These are phyloP conservation scores for Haberlea rhodopensis DNA, from an alignment of 257 asterid genomes.

Conservation along the genomic window DNA sequence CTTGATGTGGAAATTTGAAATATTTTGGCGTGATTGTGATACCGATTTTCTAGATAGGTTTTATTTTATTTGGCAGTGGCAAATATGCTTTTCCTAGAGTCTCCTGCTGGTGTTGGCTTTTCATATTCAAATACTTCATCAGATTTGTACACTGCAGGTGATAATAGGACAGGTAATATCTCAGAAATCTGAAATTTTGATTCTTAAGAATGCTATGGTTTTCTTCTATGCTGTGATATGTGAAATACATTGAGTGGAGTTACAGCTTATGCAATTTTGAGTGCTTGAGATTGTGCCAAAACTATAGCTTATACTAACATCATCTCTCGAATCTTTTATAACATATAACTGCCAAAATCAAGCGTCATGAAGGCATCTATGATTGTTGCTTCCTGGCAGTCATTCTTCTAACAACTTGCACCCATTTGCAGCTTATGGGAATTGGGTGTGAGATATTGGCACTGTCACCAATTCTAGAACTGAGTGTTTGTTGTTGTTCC, in stretches of 20 bases:
- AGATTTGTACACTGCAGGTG: conserved; percentile 80
- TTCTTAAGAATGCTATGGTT: conserved; percentile 8
- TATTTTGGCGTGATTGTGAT: not conserved
- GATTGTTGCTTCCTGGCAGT: not conserved
- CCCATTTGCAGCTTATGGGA: not conserved
- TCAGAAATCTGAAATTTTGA: conserved; percentile 17
- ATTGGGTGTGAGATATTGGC: not conserved
- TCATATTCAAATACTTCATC: conserved; percentile 88
- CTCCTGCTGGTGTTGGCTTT: conserved; percentile 99
- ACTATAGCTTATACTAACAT: not conserved
- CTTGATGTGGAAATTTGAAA: conserved; percentile 14
- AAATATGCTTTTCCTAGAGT: conserved; percentile 88
- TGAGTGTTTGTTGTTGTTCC: not conserved
- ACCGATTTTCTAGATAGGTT: conserved; percentile 21
- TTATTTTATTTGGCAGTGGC: conserved; percentile 64
- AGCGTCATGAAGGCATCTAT: not conserved
- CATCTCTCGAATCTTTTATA: not conserved
- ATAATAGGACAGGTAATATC: conserved; percentile 73
- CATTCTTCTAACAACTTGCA: not conserved
- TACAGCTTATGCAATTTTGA: too few species aligned
- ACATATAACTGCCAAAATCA: not conserved
- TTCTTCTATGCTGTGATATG: not conserved
- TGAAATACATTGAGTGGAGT: not conserved
- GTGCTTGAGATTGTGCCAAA: not conserved
- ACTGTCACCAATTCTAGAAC: too few species aligned